Base-by-base conservation (phyloP, 306 rosid genomes). In the Cicer chorassanicum region DNA sequence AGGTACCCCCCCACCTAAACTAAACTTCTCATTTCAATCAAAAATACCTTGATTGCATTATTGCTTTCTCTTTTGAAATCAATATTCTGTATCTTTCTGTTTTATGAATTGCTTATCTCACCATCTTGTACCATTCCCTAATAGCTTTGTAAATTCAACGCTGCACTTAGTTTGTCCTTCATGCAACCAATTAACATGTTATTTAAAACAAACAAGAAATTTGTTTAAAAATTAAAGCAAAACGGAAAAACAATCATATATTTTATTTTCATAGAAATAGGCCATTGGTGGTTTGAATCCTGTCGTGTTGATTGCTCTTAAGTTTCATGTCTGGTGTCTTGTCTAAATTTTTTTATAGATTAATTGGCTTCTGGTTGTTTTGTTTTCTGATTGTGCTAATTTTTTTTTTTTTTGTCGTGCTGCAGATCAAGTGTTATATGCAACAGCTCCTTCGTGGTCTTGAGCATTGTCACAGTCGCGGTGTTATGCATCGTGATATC, bases 401-500 rank as follows among this genome's bases (percentile, higher is more conserved):
- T 61, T 1, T 29, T 29, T 2, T 2, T 29, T 18, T 74, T 77
- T 60, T 53, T 66, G 9, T 43, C 50, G 34, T 68, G 53, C 34
- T 82, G 76, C 88, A 92, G 97, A 85, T 90, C 45, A 92, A 92
- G 68, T 92, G 97, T 71, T 90, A 82, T 72, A 84, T 90, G 93
- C 93, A 87, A 75, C 96, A 92, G 57, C 82, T 92, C 59, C 92
- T 92, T 72, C 15, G 67, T 12, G 98, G 98, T 62, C 89, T 92
- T 75, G 96, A 88, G 78, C 93, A 92, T 80, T 88, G 93, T 72
- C 96, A 92, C 74, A 84, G 82, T 71, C 87, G 80, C 34, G 92
- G 96, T 66, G 89, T 92, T 81, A 81, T 92, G 83, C 98, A 92
- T 54, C 90, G 96, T 49, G 98, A 92, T 83, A 88, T 92, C 82